A percentile compares a stretch with the other conserved stretches of the same genome.
phyloP scores from a whole-genome alignment of 495 filamentous ascomycete species.

The Jackrogersella multiformis region DNA sequence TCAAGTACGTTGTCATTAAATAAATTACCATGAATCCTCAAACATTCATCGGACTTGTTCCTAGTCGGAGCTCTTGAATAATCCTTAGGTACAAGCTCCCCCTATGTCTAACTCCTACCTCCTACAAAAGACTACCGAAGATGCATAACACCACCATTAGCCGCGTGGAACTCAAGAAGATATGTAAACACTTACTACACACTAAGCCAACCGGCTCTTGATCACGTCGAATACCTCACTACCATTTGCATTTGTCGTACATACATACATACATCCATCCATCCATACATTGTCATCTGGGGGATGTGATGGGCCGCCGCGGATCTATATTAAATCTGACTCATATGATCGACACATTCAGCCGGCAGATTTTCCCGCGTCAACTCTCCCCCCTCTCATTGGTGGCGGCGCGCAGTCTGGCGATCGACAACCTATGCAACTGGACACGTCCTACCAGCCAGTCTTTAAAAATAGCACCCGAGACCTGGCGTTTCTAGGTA shows the following conservation, averaged over 20 bases:
- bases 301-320: conserved; percentile 9
- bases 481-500: too few species aligned
- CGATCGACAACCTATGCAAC: conserved; percentile 31
- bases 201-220: conserved; percentile 1
- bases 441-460: background rate
- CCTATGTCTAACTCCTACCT: too few species aligned
- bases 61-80: too few species aligned
- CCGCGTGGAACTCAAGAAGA: background rate
- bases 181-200: conserved; percentile 30
- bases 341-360: conserved; percentile 60
- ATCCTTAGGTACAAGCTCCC: background rate
- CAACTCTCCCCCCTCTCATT: conserved; percentile 33
- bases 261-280: background rate
- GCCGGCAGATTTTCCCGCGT: conserved; percentile 57
- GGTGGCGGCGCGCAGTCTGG: conserved; percentile 8
- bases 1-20: too few species aligned
- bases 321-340: conserved; percentile 49
- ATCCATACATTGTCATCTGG: background rate
- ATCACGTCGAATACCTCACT: background rate
- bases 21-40: background rate
- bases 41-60: too few species aligned
- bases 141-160: background rate
- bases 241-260: background rate
- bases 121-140: conserved; percentile 8
- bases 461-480: conserved; percentile 1